A percentile compares a stretch with the other conserved stretches of the same genome.
phyloP scores from a whole-genome alignment of 2,329 filamentous ascomycete species.

The Huntiella omanensis region DNA sequence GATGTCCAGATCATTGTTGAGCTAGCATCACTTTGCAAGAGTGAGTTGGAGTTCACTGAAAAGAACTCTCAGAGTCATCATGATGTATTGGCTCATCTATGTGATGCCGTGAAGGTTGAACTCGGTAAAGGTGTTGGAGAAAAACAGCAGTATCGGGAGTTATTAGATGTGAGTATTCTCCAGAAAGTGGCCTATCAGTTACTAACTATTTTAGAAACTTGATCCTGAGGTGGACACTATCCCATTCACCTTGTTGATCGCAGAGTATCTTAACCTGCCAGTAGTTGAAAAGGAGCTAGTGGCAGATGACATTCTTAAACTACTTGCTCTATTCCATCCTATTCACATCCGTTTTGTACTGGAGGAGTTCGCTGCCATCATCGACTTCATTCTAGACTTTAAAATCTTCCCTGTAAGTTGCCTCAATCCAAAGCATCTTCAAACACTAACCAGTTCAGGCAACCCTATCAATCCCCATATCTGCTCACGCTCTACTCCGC shows the following conservation, averaged over 20 bases:
- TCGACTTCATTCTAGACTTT: conserved; percentile 23
- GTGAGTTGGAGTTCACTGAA: too few species aligned
- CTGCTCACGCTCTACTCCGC: conserved; percentile 37
- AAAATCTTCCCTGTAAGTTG: conserved; percentile 24
- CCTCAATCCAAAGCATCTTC: conserved; percentile 1
- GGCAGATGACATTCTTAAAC: conserved; percentile 22
- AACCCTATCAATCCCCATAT: conserved; percentile 25
- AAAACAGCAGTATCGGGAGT: too few species aligned
- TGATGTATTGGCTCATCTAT: too few species aligned
- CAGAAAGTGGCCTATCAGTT: too few species aligned
- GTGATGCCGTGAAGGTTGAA: too few species aligned
- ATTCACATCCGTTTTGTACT: conserved; percentile 34
- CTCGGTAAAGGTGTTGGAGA: too few species aligned
- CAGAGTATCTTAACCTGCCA: conserved; percentile 12
- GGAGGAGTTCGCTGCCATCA: conserved; percentile 23
- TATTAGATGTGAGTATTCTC: too few species aligned
- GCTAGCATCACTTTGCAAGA: too few species aligned
- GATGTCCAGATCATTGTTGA: too few species aligned
- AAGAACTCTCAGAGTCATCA: too few species aligned
- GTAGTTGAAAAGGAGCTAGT: too few species aligned
- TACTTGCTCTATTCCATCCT: conserved; percentile 30
- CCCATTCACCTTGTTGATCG: conserved; percentile 30
- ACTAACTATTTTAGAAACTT: conserved; percentile 20
- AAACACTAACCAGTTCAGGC: conserved; percentile 19
- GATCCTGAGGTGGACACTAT: conserved; percentile 31